These are phyloP conservation scores for Lentinula edodes DNA, from an alignment of 768 basidiomycete genomes.

Conservation along the genomic window DNA sequence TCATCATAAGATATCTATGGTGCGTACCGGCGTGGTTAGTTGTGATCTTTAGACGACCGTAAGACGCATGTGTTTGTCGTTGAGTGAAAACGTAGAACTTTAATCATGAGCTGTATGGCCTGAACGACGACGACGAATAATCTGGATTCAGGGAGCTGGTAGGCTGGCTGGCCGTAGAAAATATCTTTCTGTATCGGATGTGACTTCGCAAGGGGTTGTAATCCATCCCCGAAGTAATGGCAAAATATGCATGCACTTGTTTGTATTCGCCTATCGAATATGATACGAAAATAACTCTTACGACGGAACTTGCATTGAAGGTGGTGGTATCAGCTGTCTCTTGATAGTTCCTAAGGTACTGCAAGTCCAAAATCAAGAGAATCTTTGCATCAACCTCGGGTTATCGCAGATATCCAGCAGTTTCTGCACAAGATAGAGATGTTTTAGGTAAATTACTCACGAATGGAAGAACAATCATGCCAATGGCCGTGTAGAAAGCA, in stretches of 20 bases:
- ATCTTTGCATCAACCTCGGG: not conserved
- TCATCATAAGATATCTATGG: not conserved
- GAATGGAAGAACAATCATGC: too few relatives aligned
- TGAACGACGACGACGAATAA: too few relatives aligned
- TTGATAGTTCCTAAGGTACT: constrained; percentile 29
- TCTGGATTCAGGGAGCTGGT: constrained; percentile 15
- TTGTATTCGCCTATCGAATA: constrained; percentile 26
- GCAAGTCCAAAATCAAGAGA: constrained; percentile 17
- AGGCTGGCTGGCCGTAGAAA: constrained; percentile 17
- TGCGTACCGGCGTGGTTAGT: not conserved
- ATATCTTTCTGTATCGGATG: constrained; percentile 29
- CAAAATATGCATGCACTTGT: not conserved
- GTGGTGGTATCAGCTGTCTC: constrained; percentile 35
- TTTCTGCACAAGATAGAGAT: too few relatives aligned
- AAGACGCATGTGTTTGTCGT: not conserved
- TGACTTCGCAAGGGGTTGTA: constrained; percentile 22
- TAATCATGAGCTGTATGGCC: too few relatives aligned
- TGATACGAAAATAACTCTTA: constrained; percentile 31
- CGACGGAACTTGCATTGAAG: constrained; percentile 29
- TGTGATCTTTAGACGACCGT: not conserved
- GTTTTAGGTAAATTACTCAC: too few relatives aligned
- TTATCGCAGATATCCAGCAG: not conserved
- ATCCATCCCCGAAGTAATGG: not conserved
- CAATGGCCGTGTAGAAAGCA: too few relatives aligned
- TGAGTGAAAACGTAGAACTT: not conserved